A percentile compares a stretch with the other conserved stretches of the same genome.
Evolutionary conservation across 768 basidiomycete species (phyloP).

Genomic region (Amanita pseudoporphyria): DNA sequence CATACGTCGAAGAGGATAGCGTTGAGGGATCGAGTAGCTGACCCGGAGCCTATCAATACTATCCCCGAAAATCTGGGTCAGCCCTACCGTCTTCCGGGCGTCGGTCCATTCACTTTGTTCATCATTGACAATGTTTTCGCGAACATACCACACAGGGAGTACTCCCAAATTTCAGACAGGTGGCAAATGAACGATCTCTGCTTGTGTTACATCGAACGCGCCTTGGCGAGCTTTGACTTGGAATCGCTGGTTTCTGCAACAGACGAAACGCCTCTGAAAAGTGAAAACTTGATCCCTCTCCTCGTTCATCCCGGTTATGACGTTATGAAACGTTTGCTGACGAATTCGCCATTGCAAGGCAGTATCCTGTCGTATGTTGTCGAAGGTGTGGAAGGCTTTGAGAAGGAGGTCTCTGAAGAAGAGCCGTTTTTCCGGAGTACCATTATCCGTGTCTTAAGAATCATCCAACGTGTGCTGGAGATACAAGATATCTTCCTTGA

Average conservation of each 20-base stretch:
- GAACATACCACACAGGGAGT: constrained; percentile 67
- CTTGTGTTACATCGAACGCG: constrained; percentile 77
- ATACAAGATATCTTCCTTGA: constrained; percentile 88
- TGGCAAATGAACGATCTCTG: constrained; percentile 86
- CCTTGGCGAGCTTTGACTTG: constrained; percentile 73
- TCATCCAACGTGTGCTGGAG: constrained; percentile 72
- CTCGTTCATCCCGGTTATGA: constrained; percentile 83
- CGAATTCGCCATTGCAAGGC: constrained; percentile 60
- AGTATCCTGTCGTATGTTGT: constrained; percentile 72
- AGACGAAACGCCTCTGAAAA: constrained; percentile 42
- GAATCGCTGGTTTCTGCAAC: constrained; percentile 53
- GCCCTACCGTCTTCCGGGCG: constrained; percentile 70
- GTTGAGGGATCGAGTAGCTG: constrained; percentile 46
- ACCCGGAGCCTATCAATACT: constrained; percentile 56
- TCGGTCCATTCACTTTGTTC: constrained; percentile 77
- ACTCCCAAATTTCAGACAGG: constrained; percentile 60
- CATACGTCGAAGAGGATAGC: constrained; percentile 73
- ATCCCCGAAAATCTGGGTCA: constrained; percentile 76
- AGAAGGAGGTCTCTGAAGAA: constrained; percentile 57
- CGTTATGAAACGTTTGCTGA: constrained; percentile 70
- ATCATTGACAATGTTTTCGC: constrained; percentile 86
- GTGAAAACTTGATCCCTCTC: constrained; percentile 44
- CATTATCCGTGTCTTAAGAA: constrained; percentile 73
- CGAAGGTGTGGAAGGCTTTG: constrained; percentile 71
- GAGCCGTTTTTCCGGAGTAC: constrained; percentile 66